Evolutionary conservation across 208 protist genomes (phyloP).

Genomic region (Wallacemonas rigidus): DNA sequence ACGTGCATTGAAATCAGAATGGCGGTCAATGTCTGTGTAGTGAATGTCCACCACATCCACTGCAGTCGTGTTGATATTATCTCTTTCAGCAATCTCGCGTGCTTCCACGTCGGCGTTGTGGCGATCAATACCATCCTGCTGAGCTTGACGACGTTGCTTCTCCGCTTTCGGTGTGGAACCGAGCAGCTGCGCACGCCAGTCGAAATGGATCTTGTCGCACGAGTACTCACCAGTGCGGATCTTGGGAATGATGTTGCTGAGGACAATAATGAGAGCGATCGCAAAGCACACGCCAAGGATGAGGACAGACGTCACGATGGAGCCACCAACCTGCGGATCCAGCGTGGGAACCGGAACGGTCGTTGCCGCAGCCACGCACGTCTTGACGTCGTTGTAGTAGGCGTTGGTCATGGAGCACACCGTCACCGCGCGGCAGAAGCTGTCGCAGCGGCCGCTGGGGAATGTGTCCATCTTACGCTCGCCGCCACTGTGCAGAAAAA

Average conservation of each 20-base stretch:
- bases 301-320: conserved; percentile 53
- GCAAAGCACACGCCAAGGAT: conserved; percentile 39
- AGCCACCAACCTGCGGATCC: conserved; percentile 30
- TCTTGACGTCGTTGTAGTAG: conserved; percentile 33
- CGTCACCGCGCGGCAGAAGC: conserved; percentile 50
- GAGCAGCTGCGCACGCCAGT: conserved; percentile 52
- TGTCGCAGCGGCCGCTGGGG: conserved; percentile 30
- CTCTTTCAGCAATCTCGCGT: not conserved
- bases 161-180: conserved; percentile 42
- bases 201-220: conserved; percentile 45
- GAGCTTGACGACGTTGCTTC: conserved; percentile 26
- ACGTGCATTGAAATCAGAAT: not conserved
- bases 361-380: conserved; percentile 31
- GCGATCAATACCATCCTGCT: conserved; percentile 14
- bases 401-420: conserved; percentile 58
- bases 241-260: conserved; percentile 33
- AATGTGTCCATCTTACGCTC: conserved; percentile 31
- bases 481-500: conserved; percentile 49
- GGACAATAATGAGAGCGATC: conserved; percentile 20
- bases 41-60: conserved; percentile 9
- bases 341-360: conserved; percentile 12
- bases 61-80: not conserved
- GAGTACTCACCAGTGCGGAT: conserved; percentile 38
- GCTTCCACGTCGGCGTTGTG: not conserved
- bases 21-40: conserved; percentile 8